These are phyloP conservation scores for Pittosporum tobira DNA, from an alignment of 129 eudicot species.

Conservation along the genomic window DNA sequence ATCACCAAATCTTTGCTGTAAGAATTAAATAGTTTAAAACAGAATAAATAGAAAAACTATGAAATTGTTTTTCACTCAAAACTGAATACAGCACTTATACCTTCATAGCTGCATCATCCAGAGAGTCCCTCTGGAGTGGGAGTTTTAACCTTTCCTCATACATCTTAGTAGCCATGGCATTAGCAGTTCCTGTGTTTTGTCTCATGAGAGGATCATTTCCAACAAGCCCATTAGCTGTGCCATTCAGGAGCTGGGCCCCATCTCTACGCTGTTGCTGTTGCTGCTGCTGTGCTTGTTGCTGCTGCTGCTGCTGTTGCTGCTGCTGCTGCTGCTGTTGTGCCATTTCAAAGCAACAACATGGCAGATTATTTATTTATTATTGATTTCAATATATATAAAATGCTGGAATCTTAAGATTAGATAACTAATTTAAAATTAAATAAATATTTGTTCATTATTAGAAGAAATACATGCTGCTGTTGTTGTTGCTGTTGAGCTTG, in stretches of 20 bases:
- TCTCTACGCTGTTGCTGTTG: conserved; percentile 88
- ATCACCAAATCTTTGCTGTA: conserved; percentile 77
- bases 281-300: conserved; percentile 49
- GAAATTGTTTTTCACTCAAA: background rate
- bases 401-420: no score
- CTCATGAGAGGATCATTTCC: conserved; percentile 79
- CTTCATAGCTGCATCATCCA: conserved; percentile 76
- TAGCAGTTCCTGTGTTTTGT: conserved; percentile 74
- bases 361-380: no score
- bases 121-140: conserved; percentile 53
- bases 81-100: conserved; percentile 19
- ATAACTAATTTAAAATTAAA: no score
- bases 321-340: conserved; percentile 54
- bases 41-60: background rate
- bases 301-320: conserved; percentile 45
- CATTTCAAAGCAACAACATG: no score
- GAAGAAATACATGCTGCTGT: no score
- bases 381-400: no score
- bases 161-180: conserved; percentile 82
- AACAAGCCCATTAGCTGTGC: conserved; percentile 59
- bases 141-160: conserved; percentile 76
- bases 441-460: no score
- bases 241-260: conserved; percentile 69
- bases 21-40: conserved; percentile 1
- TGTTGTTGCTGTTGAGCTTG: conserved; percentile 40